A percentile compares a stretch with the other conserved stretches of the same genome.
Conservation (phyloP, 1,284 basidiomycete genomes). For the Ceratorhiza oryzae-sativae region DNA sequence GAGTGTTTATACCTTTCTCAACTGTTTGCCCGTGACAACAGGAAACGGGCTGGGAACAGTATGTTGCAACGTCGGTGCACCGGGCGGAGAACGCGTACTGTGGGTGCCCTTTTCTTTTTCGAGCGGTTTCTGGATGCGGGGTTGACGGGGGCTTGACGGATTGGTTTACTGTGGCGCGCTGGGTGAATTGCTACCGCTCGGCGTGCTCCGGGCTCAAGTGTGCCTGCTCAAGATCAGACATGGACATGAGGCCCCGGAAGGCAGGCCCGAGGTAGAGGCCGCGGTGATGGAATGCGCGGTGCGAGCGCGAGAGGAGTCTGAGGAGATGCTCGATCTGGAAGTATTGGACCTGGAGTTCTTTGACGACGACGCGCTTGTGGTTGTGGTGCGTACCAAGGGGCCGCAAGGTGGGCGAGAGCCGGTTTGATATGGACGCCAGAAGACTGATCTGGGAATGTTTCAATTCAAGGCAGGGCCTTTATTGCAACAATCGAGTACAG, state of each 20-base stretch:
- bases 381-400: constrained; percentile 61
- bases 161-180: constrained; percentile 49
- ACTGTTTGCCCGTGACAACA: constrained; percentile 32
- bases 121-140: background rate
- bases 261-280: constrained; percentile 51
- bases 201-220: constrained; percentile 55
- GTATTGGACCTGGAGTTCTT: constrained; percentile 75
- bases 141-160: constrained; percentile 55
- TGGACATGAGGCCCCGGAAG: constrained; percentile 50
- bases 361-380: constrained; percentile 70
- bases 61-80: constrained; percentile 32
- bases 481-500: constrained; percentile 30
- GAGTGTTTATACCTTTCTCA: background rate
- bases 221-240: constrained; percentile 61
- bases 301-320: constrained; percentile 40
- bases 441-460: constrained; percentile 27
- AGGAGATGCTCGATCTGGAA: constrained; percentile 50
- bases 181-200: constrained; percentile 43
- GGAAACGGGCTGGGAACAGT: constrained; percentile 47
- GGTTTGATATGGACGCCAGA: background rate
- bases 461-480: constrained; percentile 36
- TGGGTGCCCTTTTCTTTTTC: constrained; percentile 17
- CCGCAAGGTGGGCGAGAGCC: constrained; percentile 52
- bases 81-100: constrained; percentile 15
- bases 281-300: constrained; percentile 60